Evolutionary conservation across 768 basidiomycete genomes (phyloP), one percentile per base, ranked within the genome.

Genomic region (Suillus fuscotomentosus): DNA sequence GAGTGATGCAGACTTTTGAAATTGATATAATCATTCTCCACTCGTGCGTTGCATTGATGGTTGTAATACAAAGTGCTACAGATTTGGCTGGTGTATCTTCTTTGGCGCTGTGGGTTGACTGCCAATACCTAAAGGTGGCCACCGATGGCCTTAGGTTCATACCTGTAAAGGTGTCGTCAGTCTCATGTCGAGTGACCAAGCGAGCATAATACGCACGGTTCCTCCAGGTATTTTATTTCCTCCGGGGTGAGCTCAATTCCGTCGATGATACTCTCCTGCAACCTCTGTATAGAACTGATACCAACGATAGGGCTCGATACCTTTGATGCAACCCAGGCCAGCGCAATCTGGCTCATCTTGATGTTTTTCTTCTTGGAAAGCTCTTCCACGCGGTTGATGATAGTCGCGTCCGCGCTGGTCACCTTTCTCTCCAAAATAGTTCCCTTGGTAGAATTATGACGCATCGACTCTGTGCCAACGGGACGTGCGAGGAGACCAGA

Each of bases 241-340:
- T 76, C 75, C 3, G 64, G 64, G 1, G 72, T 73, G 56, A 79
- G 65, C 38, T 50, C 65, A 53, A 73, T 54, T 11, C 62, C 68
- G 0, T 66, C 69, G 22, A 73, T 66, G 39, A 80, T 73, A 15
- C 68, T 73, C 53, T 77, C 71, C 60, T 71, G 61, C 22, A 80
- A 60, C 17, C 77, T 68, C 53, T 68, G 41, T 50, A 79, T 65
- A 14, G 74, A 75, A 67, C 67, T 82, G 36, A 72, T 68, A 3
- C 82, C 81, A 10, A 82, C 75, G 64, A 84, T 84, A 0, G 83
- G 83, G 22, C 79, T 80, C 3, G 77, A 69, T 4, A 82, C 76
- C 69, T 84, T 84, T 34, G 70, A 54, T 3, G 73, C 50, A 1
- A 74, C 63, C 82, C 83, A 83, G 4, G 79, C 78, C 3, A 84